phyloP scores from a whole-genome alignment of 2,329 filamentous ascomycete species.

The Fusarium nygamai region DNA sequence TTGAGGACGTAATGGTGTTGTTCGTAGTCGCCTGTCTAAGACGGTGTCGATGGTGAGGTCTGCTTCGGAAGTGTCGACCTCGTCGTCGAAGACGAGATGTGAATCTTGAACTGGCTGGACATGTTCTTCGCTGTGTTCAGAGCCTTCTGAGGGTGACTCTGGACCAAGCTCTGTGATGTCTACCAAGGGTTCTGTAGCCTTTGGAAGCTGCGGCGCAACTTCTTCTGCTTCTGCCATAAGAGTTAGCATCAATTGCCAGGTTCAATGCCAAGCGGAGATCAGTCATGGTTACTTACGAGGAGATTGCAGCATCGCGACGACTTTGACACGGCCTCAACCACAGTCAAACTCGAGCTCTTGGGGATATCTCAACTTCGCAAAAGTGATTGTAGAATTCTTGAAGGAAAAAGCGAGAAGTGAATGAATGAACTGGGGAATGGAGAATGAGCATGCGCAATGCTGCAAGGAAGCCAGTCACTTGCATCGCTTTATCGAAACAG shows the following conservation, averaged over 20 bases:
- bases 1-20: neutral
- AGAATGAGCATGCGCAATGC: neutral
- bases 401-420: neutral
- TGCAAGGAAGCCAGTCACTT: neutral
- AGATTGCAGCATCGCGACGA: neutral
- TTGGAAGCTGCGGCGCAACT: neutral
- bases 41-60: neutral
- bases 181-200: neutral
- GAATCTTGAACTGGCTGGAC: neutral
- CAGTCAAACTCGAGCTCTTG: neutral
- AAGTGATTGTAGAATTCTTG: neutral
- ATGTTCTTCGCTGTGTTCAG: neutral
- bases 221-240: neutral
- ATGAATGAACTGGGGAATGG: neutral
- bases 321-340: neutral
- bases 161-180: neutral
- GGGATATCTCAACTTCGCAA: neutral
- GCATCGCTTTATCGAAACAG: neutral
- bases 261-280: fast-evolving
- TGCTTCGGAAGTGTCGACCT: neutral
- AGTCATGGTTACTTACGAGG: neutral
- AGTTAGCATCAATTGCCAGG: neutral
- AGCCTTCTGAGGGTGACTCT: neutral
- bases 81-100: neutral
- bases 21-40: neutral